Conservation (phyloP, 768 basidiomycete species). For the Leucocoprinus leucothites region DNA sequence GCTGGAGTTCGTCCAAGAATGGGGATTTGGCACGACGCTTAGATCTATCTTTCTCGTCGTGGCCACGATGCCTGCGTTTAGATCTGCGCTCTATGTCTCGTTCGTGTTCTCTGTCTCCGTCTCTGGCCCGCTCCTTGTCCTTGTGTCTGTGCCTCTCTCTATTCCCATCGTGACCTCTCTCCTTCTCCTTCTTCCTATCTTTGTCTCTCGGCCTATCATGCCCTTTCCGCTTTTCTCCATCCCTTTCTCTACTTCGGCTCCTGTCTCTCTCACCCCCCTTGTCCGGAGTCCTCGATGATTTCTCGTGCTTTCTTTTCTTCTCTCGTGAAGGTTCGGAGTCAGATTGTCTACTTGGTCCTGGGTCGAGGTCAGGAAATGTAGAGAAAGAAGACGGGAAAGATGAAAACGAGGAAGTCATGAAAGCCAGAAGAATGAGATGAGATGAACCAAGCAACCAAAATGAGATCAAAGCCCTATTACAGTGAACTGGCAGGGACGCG, state of each 20-base stretch:
- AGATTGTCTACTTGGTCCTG: conserved; percentile 17
- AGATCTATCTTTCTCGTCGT: conserved; percentile 22
- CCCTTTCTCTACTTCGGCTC: conserved; percentile 12
- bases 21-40: conserved; percentile 24
- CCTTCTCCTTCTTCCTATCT: conserved; percentile 17
- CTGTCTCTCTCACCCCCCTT: conserved; percentile 16
- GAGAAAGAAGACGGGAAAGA: conserved; percentile 65
- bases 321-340: neutral
- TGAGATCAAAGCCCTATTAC: no score
- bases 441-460: no score
- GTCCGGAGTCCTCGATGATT: conserved; percentile 4
- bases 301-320: conserved; percentile 13
- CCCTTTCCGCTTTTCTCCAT: conserved; percentile 16
- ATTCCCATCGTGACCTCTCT: conserved; percentile 16
- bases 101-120: conserved; percentile 17
- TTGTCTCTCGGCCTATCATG: conserved; percentile 4
- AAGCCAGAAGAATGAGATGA: neutral
- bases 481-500: neutral
- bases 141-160: conserved; percentile 3
- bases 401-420: conserved; percentile 49
- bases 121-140: conserved; percentile 15
- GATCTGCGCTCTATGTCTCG: conserved; percentile 16
- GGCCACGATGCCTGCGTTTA: conserved; percentile 22
- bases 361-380: conserved; percentile 65
- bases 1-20: conserved; percentile 23